Evolutionary conservation across 768 basidiomycete species (phyloP).

Genomic region (Rhodotorula diobovata): DNA sequence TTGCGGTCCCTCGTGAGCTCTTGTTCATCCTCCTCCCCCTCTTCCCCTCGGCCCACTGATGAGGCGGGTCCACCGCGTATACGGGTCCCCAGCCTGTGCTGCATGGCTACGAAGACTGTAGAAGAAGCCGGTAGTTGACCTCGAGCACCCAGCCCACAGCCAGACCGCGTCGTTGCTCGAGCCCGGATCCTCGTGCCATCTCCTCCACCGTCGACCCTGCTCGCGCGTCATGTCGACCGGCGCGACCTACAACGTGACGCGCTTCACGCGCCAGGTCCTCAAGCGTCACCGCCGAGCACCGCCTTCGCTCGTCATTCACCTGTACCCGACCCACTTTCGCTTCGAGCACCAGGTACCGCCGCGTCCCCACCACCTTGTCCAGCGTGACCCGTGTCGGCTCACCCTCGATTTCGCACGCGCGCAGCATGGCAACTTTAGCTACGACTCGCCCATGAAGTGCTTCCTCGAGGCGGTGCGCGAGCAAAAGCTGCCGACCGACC

Average conservation of each 20-base stretch:
- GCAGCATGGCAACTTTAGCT: conserved; percentile 47
- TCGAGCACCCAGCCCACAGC: too few species aligned
- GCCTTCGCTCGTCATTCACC: conserved; percentile 49
- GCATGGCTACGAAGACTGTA: too few species aligned
- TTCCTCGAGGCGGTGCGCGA: conserved; percentile 50
- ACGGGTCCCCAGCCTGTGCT: too few species aligned
- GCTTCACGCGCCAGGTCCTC: conserved; percentile 49
- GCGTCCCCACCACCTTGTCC: conserved; percentile 15
- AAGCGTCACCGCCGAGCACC: conserved; percentile 49
- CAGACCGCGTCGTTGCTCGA: too few species aligned
- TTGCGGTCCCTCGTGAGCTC: too few species aligned
- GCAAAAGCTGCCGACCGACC: conserved; percentile 48
- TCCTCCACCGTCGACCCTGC: too few species aligned
- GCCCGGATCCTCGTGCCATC: too few species aligned
- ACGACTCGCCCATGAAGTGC: conserved; percentile 51
- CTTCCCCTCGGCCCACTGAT: too few species aligned
- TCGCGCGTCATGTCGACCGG: background rate
- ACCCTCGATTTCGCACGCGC: background rate
- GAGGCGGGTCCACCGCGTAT: too few species aligned
- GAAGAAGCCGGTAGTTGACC: too few species aligned
- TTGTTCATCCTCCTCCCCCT: too few species aligned
- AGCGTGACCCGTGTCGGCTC: background rate
- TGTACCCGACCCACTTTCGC: conserved; percentile 48
- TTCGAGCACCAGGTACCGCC: conserved; percentile 51
- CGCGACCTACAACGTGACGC: conserved; percentile 49